Conservation (phyloP, 2,329 filamentous ascomycete genomes). For the Elsinoe australis region DNA sequence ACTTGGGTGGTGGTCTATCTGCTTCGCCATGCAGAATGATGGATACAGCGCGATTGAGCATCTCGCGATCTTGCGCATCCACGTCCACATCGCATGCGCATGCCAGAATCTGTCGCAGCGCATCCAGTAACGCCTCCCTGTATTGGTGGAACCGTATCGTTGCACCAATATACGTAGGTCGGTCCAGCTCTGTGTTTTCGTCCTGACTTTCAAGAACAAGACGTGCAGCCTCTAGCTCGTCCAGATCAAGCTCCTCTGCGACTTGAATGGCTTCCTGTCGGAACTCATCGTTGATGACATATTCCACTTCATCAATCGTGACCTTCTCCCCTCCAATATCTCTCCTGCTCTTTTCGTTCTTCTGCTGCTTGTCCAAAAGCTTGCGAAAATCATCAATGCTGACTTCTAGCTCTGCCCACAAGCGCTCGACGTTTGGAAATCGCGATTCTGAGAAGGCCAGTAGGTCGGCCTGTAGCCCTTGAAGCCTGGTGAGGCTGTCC, state of each 20-base stretch:
- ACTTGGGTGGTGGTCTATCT: slow-evolving; percentile 47
- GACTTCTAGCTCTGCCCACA: slow-evolving; percentile 56
- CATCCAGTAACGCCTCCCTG: slow-evolving; percentile 74
- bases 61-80: slow-evolving; percentile 47
- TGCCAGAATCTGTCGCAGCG: slow-evolving; percentile 69
- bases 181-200: slow-evolving; percentile 55
- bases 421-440: slow-evolving; percentile 61
- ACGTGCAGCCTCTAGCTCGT: slow-evolving; percentile 76
- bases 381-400: slow-evolving; percentile 60
- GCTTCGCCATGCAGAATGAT: slow-evolving; percentile 47
- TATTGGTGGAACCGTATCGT: slow-evolving; percentile 84
- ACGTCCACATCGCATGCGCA: slow-evolving; percentile 55
- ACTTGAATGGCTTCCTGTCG: slow-evolving; percentile 73
- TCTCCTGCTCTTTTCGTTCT: slow-evolving; percentile 68
- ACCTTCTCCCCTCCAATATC: slow-evolving; percentile 64
- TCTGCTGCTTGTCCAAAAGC: slow-evolving; percentile 65
- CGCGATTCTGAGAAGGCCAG: slow-evolving; percentile 65
- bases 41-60: slow-evolving; percentile 50
- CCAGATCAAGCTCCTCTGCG: slow-evolving; percentile 80
- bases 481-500: slow-evolving; percentile 66
- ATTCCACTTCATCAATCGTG: slow-evolving; percentile 63
- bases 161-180: slow-evolving; percentile 66
- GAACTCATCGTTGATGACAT: slow-evolving; percentile 77
- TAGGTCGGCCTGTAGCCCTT: slow-evolving; percentile 80
- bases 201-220: slow-evolving; percentile 66